phyloP scores from a whole-genome alignment of 208 protist species.

The Trypanosoma lewisi region DNA sequence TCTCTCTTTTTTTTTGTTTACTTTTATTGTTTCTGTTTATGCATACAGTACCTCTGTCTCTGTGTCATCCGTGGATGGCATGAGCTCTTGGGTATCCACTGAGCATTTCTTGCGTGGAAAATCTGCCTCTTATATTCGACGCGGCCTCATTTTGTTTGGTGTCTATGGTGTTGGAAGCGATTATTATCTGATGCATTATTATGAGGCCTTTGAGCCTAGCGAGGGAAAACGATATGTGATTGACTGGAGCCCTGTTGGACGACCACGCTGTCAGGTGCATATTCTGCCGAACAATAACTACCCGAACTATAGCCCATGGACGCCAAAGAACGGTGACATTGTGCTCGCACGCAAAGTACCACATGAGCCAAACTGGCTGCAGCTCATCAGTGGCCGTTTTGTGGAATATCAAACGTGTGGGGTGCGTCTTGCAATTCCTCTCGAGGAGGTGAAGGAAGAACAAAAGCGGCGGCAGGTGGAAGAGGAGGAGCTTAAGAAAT shows the following conservation, averaged over 20 bases:
- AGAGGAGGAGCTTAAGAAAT: constrained; percentile 9
- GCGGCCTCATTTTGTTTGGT: constrained; percentile 53
- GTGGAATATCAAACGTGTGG: constrained; percentile 82
- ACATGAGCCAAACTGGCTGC: constrained; percentile 66
- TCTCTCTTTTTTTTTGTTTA: background rate
- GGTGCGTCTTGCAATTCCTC: constrained; percentile 52
- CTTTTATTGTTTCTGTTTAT: constrained; percentile 9
- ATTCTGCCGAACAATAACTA: constrained; percentile 78
- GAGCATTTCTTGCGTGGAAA: constrained; percentile 69
- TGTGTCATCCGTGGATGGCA: no score
- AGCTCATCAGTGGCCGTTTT: constrained; percentile 82
- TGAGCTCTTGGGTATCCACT: constrained; percentile 82
- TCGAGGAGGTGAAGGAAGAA: constrained; percentile 41
- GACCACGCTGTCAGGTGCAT: constrained; percentile 68
- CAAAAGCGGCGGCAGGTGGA: constrained; percentile 9
- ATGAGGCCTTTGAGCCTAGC: constrained; percentile 61
- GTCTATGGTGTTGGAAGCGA: constrained; percentile 68
- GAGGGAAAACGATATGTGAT: constrained; percentile 67
- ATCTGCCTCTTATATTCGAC: constrained; percentile 57
- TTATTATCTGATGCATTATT: constrained; percentile 85
- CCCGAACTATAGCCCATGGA: constrained; percentile 86
- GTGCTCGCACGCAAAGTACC: constrained; percentile 70
- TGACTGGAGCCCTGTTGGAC: constrained; percentile 77
- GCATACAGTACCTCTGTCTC: no score
- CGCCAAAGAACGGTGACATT: constrained; percentile 77